Base-by-base conservation (phyloP, 2,329 filamentous ascomycete species). In the Paracorniculantispora psalliotae region DNA sequence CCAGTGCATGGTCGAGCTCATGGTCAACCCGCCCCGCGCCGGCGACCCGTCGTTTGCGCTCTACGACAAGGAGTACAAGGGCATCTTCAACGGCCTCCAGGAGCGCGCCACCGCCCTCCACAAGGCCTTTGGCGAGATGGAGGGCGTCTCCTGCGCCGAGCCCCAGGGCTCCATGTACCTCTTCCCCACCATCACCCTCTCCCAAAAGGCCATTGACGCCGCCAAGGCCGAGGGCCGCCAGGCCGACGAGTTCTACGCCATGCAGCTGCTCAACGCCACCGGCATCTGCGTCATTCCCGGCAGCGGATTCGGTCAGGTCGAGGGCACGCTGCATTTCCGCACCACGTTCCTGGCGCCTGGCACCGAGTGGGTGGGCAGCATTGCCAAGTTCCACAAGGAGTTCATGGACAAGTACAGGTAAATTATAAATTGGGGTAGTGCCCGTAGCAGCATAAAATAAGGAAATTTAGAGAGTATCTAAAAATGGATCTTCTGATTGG, bases 121-220 rank as follows among this genome's bases (percentile, higher is more conserved):
- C 77, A 83, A 92, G 68, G 92, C 93, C 28, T 99, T 99, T 77
- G 80, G 86, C 73, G 78, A 91, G 71, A 97, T 99, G 94, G 93
- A 97, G 75, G 94, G 94, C 60, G 93, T 99, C 61, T 85, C 92
- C 72, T 96, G 92, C 76, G 89, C 89, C 68, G 82, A 86, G 66
- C 94, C 94, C 59, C 90, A 96, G 82, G 94, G 94, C 61, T 88
- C 90, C 72, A 99, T 99, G 94, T 99, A 99, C 79, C 89, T 99
- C 68, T 99, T 97, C 85, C 94, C 94, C 25, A 94, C 91, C 67
- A 96, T 99, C 76, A 85, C 80, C 35, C 80, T 99, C 25, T 85
- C 94, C 1, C 67, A 76, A 25, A 91, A 90, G 76, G 94, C 92
- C 43, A 75, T 87, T 62, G 87, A 88, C 64, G 90, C 90, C 17